A percentile compares a stretch with the other conserved stretches of the same genome.
These are phyloP conservation scores for Phytophthora cajani DNA, from an alignment of 352 stramenopile genomes.

Conservation along the genomic window DNA sequence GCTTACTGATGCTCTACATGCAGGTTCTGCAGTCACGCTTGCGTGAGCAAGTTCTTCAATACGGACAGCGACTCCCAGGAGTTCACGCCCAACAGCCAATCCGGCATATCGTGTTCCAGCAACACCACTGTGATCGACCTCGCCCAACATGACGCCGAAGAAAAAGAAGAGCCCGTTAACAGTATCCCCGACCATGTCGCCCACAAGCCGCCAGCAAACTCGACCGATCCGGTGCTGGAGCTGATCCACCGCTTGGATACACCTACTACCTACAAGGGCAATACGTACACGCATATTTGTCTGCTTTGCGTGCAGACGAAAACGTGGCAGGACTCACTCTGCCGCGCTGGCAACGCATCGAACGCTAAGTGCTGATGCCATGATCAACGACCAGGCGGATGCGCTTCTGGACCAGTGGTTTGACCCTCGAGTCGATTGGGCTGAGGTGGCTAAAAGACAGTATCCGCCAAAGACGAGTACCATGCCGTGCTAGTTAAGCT, in stretches of 20 bases:
- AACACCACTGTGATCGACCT: background rate
- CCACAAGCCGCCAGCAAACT: background rate
- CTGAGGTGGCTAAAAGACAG: slow-evolving; percentile 3
- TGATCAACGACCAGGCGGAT: slow-evolving; percentile 6
- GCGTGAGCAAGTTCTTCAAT: slow-evolving; percentile 3
- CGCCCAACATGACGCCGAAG: background rate
- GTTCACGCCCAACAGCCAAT: background rate
- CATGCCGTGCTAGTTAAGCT: background rate
- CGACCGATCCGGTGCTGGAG: background rate
- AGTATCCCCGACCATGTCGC: background rate
- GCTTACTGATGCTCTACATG: background rate
- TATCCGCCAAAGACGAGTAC: slow-evolving; percentile 1
- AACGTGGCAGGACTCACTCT: slow-evolving; percentile 1
- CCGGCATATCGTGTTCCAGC: slow-evolving; percentile 5
- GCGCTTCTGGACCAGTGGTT: background rate
- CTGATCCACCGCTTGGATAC: slow-evolving; percentile 2
- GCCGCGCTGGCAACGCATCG: background rate
- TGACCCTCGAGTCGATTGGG: background rate
- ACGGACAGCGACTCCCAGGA: background rate
- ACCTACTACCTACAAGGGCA: background rate
- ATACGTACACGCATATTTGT: slow-evolving; percentile 1
- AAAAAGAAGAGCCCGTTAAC: background rate
- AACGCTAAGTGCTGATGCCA: slow-evolving; percentile 9
- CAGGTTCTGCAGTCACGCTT: slow-evolving; percentile 4
- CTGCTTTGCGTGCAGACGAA: slow-evolving; percentile 4